These are phyloP conservation scores for Phlebiopsis gigantea DNA, from an alignment of 768 basidiomycete species.

Conservation along the genomic window DNA sequence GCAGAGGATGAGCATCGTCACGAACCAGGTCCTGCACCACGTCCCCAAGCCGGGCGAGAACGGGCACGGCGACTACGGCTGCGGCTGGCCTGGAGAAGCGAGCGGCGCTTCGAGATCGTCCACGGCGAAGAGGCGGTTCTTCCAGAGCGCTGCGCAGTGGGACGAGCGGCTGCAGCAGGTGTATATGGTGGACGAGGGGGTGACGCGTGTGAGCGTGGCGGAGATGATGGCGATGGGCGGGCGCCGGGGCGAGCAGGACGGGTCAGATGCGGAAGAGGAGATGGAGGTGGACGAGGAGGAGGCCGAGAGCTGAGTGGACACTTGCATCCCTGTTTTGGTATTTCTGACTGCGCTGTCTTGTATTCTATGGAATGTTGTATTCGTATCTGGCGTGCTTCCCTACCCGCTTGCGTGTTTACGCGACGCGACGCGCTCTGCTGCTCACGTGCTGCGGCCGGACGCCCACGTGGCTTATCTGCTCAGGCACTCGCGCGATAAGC, in stretches of 20 bases:
- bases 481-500: background rate
- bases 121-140: constrained; percentile 48
- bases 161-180: constrained; percentile 21
- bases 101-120: background rate
- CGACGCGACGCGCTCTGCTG: background rate
- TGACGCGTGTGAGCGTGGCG: constrained; percentile 11
- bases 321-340: background rate
- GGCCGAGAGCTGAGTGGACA: constrained; percentile 14
- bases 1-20: constrained; percentile 66
- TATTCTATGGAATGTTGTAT: constrained; percentile 6
- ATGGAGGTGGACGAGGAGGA: constrained; percentile 16
- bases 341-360: constrained; percentile 9
- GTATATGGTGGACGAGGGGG: constrained; percentile 12
- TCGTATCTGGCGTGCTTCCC: background rate
- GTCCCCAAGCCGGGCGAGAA: constrained; percentile 40
- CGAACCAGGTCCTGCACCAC: constrained; percentile 49
- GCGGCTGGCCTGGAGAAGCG: constrained; percentile 10
- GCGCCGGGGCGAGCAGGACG: constrained; percentile 8
- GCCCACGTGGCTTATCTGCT: background rate
- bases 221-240: constrained; percentile 16
- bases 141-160: constrained; percentile 43
- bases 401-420: background rate
- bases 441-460: background rate
- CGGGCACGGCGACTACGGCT: constrained; percentile 34
- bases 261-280: constrained; percentile 14